Conservation (phyloP, 2,329 filamentous ascomycete species). For the Colletotrichum camelliae region DNA sequence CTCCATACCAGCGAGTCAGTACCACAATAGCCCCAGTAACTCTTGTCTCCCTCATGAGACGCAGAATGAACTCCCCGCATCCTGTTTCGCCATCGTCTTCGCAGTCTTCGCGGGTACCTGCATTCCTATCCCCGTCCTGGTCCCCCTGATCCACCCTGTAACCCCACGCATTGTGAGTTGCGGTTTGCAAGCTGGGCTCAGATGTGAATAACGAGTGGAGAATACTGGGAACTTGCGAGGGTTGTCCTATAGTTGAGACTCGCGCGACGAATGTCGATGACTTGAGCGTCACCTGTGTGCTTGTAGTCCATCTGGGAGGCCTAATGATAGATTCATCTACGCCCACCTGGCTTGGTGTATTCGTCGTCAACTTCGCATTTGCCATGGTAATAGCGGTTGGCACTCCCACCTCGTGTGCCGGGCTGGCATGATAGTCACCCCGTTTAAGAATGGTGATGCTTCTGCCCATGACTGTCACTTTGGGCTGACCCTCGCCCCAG, state of each 20-base stretch:
- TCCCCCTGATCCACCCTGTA: constrained; percentile 39
- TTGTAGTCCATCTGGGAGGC: constrained; percentile 51
- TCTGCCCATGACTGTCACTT: constrained; percentile 73
- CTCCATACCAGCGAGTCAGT: constrained; percentile 67
- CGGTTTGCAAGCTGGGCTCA: constrained; percentile 56
- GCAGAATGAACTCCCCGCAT: constrained; percentile 61
- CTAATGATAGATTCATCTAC: not conserved
- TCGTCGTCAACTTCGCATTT: not conserved
- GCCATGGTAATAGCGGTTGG: constrained; percentile 12
- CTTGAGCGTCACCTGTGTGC: constrained; percentile 55
- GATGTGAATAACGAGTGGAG: constrained; percentile 53
- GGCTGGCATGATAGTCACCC: constrained; percentile 65
- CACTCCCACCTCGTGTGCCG: constrained; percentile 5
- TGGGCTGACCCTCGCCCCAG: constrained; percentile 78
- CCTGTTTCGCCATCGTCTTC: constrained; percentile 68
- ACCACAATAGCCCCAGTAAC: constrained; percentile 61
- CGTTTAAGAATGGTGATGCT: constrained; percentile 79
- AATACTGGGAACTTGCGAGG: constrained; percentile 45
- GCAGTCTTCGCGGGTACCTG: constrained; percentile 50
- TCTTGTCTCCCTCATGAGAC: constrained; percentile 56
- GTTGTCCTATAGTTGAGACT: constrained; percentile 44
- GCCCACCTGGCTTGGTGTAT: constrained; percentile 8
- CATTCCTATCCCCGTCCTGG: not conserved
- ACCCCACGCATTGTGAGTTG: constrained; percentile 65
- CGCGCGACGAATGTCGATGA: constrained; percentile 64